phyloP scores from a whole-genome alignment of 2,329 filamentous ascomycete species.

The Exophiala calicioides region DNA sequence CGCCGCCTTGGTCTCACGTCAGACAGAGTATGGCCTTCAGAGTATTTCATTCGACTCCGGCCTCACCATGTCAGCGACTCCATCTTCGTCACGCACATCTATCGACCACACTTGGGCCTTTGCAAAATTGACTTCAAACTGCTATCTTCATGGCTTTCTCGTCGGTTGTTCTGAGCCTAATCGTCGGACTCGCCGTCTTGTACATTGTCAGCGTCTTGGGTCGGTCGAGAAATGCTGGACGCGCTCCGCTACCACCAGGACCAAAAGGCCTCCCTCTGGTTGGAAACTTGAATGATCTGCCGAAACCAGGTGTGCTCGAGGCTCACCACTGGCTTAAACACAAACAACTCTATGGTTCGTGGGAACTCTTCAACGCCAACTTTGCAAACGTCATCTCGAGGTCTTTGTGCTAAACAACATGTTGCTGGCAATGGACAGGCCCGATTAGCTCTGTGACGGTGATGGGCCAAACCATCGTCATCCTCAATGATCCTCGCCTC shows the following conservation, averaged over 20 bases:
- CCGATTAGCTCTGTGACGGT: slow-evolving; percentile 42
- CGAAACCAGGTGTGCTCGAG: slow-evolving; percentile 41
- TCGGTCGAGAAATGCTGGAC: too few relatives aligned
- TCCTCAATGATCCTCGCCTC: slow-evolving; percentile 37
- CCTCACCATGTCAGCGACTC: too few relatives aligned
- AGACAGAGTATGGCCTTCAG: too few relatives aligned
- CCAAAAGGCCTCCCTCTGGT: slow-evolving; percentile 51
- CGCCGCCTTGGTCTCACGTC: too few relatives aligned
- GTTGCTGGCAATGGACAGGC: slow-evolving; percentile 26
- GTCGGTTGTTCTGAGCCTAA: too few relatives aligned
- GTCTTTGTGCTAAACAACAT: not conserved
- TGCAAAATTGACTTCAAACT: too few relatives aligned
- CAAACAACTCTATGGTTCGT: slow-evolving; percentile 42
- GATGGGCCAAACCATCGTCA: slow-evolving; percentile 41
- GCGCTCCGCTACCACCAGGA: slow-evolving; percentile 52
- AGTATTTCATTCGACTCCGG: too few relatives aligned
- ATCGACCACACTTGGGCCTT: too few relatives aligned
- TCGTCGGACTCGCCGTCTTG: too few relatives aligned
- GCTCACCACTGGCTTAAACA: slow-evolving; percentile 48
- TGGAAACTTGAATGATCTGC: slow-evolving; percentile 55
- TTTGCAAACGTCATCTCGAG: not conserved
- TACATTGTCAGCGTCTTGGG: too few relatives aligned
- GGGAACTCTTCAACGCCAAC: not conserved
- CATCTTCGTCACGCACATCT: too few relatives aligned
- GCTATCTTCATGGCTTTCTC: too few relatives aligned